Base-by-base conservation (phyloP, 768 basidiomycete genomes). In the Suillus luteus region DNA sequence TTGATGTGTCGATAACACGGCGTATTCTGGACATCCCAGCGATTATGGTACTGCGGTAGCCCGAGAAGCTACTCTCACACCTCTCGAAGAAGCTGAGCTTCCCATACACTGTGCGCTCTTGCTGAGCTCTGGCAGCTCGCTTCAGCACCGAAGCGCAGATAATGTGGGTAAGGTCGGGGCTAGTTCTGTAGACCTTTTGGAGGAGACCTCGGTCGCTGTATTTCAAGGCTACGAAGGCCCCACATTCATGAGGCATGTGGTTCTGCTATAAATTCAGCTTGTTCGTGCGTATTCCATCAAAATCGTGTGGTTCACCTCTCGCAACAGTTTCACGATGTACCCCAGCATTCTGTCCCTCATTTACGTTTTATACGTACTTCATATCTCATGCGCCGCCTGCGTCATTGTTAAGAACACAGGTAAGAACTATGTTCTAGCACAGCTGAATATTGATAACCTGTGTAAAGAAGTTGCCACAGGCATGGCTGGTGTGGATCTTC, bases 41-140 rank as follows among this genome's bases (percentile, higher is more conserved):
- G 19, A 62, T 38, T 35, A 60, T 62, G 22, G 38, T 55, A 38
- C 52, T 62, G 61, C 55, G 35, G 15, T 55, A 55, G n/a, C 61
- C 61, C 4, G 57, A 62, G 49, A 62, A 37, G 54, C 61, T 27
- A 27, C n/a, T 24, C 49, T 51, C 35, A 33, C 38, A 58, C 57
- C 55, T 54, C 52, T 54, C 52, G 52, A 57, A 40, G 37, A 22
- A 57, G 37, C 55, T 24, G 11, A 3, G 22, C 55, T 55, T 55
- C 33, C 17, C 38, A 19, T 58, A 38, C 52, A 27, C 9, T 24
- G 24, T 40, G 55, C 38, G 10, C n/a, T 14, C 37, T 55, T 38
- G 35, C 55, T 58, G 57, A 31, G 57, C 24, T 41, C 27, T 58
- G 11, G 24, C 15, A 58, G 40, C 27, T 58, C 40, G 57, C 57